Conservation (phyloP, 2,329 filamentous ascomycete species). For the Meredithiella fracta region DNA sequence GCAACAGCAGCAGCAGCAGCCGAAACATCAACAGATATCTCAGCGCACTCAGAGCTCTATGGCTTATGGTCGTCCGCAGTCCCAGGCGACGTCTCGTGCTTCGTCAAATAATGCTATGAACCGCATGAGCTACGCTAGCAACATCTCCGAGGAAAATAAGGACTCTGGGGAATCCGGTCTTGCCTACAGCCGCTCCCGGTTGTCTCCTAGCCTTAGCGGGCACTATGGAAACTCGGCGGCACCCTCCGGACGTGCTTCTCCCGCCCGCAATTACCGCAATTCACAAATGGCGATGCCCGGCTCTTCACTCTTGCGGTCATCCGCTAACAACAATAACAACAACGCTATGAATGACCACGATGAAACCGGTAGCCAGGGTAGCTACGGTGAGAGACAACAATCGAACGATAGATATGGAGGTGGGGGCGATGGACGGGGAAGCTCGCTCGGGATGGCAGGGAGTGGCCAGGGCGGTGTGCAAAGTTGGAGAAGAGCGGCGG, state of each 20-base stretch:
- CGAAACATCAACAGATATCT: conserved; percentile 17
- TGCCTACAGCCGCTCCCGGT: conserved; percentile 32
- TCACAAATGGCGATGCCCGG: conserved; percentile 15
- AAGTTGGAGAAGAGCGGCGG: conserved; percentile 92
- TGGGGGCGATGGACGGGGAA: neutral
- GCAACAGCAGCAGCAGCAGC: neutral
- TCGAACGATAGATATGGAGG: neutral
- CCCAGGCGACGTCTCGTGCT: conserved; percentile 16
- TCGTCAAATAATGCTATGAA: conserved; percentile 25
- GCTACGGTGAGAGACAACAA: conserved; percentile 5
- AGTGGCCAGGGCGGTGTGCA: conserved; percentile 40
- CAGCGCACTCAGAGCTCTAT: conserved; percentile 29
- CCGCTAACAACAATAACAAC: conserved; percentile 2
- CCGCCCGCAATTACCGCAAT: conserved; percentile 37
- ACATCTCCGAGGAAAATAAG: conserved; percentile 60
- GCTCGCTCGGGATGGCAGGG: conserved; percentile 6
- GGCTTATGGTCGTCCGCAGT: conserved; percentile 7
- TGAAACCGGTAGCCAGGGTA: conserved; percentile 10
- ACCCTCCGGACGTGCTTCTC: conserved; percentile 39
- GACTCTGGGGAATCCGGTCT: conserved; percentile 29
- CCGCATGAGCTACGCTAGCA: conserved; percentile 46
- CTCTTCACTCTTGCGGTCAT: neutral
- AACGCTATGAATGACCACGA: conserved; percentile 2
- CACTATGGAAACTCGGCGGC: conserved; percentile 20
- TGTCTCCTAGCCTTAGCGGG: conserved; percentile 35